A percentile compares a stretch with the other conserved stretches of the same genome.
phyloP scores from a whole-genome alignment of 768 basidiomycete genomes.

The Rickenella mellea region DNA sequence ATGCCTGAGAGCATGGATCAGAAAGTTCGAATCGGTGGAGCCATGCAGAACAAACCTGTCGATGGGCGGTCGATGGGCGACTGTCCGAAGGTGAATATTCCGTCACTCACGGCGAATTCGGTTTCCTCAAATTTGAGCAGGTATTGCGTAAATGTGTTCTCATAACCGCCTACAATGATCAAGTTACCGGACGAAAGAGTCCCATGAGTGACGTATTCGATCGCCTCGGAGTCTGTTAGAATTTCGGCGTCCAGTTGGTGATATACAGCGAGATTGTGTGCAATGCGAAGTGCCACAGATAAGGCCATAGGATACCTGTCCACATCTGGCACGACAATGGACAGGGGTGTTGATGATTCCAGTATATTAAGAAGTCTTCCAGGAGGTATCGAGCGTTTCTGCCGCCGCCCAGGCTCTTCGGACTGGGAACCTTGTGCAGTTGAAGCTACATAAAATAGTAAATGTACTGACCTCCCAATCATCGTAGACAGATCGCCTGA shows the following conservation, averaged over 20 bases:
- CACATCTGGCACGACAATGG: slow-evolving; percentile 42
- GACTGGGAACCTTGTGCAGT: not conserved
- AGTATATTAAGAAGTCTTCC: slow-evolving; percentile 65
- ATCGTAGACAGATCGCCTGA: not conserved
- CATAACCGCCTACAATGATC: slow-evolving; percentile 41
- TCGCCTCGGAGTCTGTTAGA: slow-evolving; percentile 30
- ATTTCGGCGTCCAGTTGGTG: slow-evolving; percentile 65
- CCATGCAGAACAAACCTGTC: slow-evolving; percentile 10
- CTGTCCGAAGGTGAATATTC: slow-evolving; percentile 7
- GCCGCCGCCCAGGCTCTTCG: not conserved
- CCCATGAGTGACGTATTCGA: slow-evolving; percentile 10
- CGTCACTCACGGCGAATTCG: slow-evolving; percentile 9
- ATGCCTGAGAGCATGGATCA: slow-evolving; percentile 26
- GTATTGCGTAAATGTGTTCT: slow-evolving; percentile 12
- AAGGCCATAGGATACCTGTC: slow-evolving; percentile 23
- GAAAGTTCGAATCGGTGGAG: slow-evolving; percentile 10
- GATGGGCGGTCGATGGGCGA: slow-evolving; percentile 9
- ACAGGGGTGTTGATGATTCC: slow-evolving; percentile 39
- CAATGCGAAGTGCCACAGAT: slow-evolving; percentile 54
- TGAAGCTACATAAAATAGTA: not conserved
- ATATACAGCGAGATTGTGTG: slow-evolving; percentile 57
- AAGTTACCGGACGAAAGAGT: slow-evolving; percentile 37
- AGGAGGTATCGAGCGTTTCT: slow-evolving; percentile 16
- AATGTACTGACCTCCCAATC: not conserved
- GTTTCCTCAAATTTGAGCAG: slow-evolving; percentile 8